Percentiles rank a stretch among this genome's conserved stretches.
phyloP scores from a whole-genome alignment of 352 stramenopile genomes.

The Pythium biforme region DNA sequence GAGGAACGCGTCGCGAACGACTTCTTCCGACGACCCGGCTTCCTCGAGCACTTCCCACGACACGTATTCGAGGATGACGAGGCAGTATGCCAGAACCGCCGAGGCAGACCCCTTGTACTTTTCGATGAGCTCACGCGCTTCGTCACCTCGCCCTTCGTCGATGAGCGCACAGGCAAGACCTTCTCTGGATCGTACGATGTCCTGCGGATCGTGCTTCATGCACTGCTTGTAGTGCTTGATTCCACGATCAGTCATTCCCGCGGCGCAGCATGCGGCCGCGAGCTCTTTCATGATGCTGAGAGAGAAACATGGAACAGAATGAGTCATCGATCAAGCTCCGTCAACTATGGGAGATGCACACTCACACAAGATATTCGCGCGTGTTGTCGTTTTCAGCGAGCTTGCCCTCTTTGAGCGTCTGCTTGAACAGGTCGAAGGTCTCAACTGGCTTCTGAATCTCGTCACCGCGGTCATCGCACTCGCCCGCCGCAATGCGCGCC shows the following conservation, averaged over 20 bases:
- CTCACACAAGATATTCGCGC: conserved; percentile 63
- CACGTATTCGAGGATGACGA: conserved; percentile 85
- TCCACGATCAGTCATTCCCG: conserved; percentile 65
- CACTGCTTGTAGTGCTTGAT: conserved; percentile 84
- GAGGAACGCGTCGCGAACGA: conserved; percentile 67
- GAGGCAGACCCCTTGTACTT: conserved; percentile 51
- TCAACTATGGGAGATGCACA: background rate
- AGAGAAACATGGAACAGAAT: background rate
- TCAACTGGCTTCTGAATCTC: conserved; percentile 72
- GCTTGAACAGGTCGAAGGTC: conserved; percentile 73
- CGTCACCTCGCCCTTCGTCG: conserved; percentile 72
- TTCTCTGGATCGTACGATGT: conserved; percentile 61
- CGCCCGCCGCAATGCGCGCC: conserved; percentile 72
- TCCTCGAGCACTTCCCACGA: conserved; percentile 88
- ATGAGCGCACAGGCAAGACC: conserved; percentile 73
- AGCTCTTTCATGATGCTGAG: conserved; percentile 68
- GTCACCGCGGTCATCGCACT: conserved; percentile 74
- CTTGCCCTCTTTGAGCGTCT: conserved; percentile 47
- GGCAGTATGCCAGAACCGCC: conserved; percentile 77
- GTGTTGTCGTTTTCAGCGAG: conserved; percentile 64
- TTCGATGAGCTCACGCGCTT: conserved; percentile 71
- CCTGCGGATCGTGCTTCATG: conserved; percentile 70
- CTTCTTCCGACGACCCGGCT: conserved; percentile 68
- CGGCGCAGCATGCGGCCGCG: conserved; percentile 66
- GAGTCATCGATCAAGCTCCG: too few species aligned